Evolutionary conservation across 2,329 filamentous ascomycete genomes (phyloP), one percentile per base, ranked within the genome.

Genomic region (Penicillium decumbens): DNA sequence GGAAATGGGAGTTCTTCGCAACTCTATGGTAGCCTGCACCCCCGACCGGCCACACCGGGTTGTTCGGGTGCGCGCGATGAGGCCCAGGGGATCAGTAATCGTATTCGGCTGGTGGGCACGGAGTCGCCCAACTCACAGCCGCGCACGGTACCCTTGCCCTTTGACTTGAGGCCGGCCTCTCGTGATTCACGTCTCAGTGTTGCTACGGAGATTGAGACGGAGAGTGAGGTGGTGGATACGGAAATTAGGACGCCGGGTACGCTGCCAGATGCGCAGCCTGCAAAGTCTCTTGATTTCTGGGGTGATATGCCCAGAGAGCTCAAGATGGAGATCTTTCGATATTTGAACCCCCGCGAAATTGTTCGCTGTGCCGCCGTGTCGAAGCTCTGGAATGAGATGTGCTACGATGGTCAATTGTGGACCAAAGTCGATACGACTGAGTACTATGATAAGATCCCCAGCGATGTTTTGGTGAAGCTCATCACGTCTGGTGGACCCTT

Each of bases 401-500:
- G 92, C 72, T 95, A 92, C 61, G 92, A 98, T 67, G 93, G 93
- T 1, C 93, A 98, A 72, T 74, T 97, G 13, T 98, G 93, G 93
- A 84, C 83, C 3, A 82, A 80, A 37, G 79, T 97, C 42, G 90
- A 97, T 67, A 83, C 88, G 1, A 85, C 89, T 6, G 84, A 88
- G 43, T 97, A 92, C 69, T 96, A 97, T 66, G 81, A 80, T 56
- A 82, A 90, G 45, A 97, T 97, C 56, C 86, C 92, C 0, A 88
- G 87, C 20, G 84, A 88, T 55, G 88, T 88, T 0, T 74, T 98
- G 41, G 82, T 90, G 48, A 89, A 87, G 63, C 90, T 97, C 54
- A 90, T 97, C 63, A 82, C 84, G 1, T 79, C 84, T 3, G 89
- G 90, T 1, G 93, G 92, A 0, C 89, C 92, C 0, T 98, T 97